These are phyloP conservation scores for Ochetophila trinervis DNA, from an alignment of 306 rosid species.

Conservation along the genomic window DNA sequence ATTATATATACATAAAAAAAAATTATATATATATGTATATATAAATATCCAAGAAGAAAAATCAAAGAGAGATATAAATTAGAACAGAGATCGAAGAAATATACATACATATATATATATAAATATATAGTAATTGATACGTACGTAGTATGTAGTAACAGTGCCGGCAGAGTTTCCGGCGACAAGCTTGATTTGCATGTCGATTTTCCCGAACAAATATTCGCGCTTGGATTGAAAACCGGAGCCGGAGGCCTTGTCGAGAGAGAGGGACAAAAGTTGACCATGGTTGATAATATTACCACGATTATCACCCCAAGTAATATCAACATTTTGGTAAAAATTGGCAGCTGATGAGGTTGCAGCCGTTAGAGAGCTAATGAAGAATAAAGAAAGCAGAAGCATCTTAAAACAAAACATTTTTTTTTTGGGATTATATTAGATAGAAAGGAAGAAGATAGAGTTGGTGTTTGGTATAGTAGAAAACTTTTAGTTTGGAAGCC, in stretches of 20 bases:
- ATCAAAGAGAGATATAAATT: background rate
- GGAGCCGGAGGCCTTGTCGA: constrained; percentile 75
- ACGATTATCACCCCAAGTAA: constrained; percentile 63
- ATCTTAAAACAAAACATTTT: constrained; percentile 23
- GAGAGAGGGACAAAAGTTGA: constrained; percentile 60
- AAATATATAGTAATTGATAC: background rate
- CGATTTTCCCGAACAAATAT: constrained; percentile 65
- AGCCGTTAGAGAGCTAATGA: constrained; percentile 14
- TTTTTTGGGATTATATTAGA: too few species aligned
- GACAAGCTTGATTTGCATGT: constrained; percentile 80
- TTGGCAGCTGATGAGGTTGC: constrained; percentile 43
- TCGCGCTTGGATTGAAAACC: constrained; percentile 70
- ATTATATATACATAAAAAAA: background rate
- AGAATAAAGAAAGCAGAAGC: constrained; percentile 2
- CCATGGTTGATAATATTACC: constrained; percentile 57
- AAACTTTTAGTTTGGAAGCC: too few species aligned
- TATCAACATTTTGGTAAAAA: constrained; percentile 58
- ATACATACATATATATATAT: too few species aligned
- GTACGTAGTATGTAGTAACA: constrained; percentile 77
- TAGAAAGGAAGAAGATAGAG: too few species aligned
- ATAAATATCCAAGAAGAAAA: background rate
- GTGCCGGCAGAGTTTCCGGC: constrained; percentile 92
- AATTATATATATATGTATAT: background rate
- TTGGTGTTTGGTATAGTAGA: too few species aligned
- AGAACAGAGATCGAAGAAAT: too few species aligned